These are phyloP conservation scores for Fusarium sp. DNA, from an alignment of 2,329 filamentous ascomycete genomes.

Conservation along the genomic window DNA sequence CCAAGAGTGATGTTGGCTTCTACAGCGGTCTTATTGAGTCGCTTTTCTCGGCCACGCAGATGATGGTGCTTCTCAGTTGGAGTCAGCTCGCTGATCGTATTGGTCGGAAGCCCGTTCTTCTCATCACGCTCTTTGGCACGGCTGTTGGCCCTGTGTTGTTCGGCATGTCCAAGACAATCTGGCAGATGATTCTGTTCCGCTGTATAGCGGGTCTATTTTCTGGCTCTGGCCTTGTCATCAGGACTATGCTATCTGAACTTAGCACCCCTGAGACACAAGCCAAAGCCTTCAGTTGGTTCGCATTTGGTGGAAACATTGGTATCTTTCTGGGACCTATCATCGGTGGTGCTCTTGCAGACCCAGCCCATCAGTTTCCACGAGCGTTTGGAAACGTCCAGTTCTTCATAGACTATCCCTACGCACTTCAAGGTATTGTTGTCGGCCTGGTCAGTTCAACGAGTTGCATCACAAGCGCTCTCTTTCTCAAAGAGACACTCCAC, in stretches of 20 bases:
- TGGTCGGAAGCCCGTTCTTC: constrained; percentile 79
- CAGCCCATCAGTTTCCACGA: constrained; percentile 71
- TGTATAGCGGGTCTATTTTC: constrained; percentile 80
- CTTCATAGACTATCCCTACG: constrained; percentile 65
- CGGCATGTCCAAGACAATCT: constrained; percentile 73
- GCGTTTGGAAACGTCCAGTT: constrained; percentile 62
- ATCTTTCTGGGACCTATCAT: constrained; percentile 78
- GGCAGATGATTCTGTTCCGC: constrained; percentile 80
- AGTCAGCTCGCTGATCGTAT: constrained; percentile 71
- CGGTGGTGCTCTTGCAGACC: constrained; percentile 77
- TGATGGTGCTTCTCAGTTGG: constrained; percentile 82
- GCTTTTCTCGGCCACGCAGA: constrained; percentile 80
- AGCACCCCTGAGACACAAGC: constrained; percentile 78
- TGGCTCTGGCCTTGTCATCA: constrained; percentile 78
- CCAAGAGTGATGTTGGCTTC: constrained; percentile 78
- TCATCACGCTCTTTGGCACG: constrained; percentile 75
- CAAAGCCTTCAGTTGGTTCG: constrained; percentile 80
- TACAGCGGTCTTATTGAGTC: constrained; percentile 82
- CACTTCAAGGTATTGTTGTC: constrained; percentile 66
- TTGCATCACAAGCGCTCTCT: constrained; percentile 64
- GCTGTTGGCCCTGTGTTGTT: constrained; percentile 72
- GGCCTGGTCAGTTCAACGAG: constrained; percentile 67
- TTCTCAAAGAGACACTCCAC: constrained; percentile 72
- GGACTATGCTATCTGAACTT: constrained; percentile 82
- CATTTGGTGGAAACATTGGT: constrained; percentile 79